Percentiles rank a stretch among this genome's conserved stretches.
Conservation (phyloP, 768 basidiomycete species). For the Trametes coccinea region DNA sequence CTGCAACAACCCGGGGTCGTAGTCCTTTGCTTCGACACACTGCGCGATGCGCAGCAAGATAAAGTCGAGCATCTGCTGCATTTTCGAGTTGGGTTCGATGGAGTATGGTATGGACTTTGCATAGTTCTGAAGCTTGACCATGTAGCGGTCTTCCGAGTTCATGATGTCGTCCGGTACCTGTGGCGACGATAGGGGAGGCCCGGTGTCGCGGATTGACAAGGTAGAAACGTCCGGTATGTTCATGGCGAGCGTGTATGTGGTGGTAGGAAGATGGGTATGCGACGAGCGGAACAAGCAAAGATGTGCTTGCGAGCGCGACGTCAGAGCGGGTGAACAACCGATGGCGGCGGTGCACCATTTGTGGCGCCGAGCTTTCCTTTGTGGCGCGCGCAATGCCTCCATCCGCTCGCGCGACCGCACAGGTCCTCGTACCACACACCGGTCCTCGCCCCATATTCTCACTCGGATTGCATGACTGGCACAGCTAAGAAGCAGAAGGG, state of each 20-base stretch:
- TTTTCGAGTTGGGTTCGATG: slow-evolving; percentile 72
- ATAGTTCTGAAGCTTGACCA: slow-evolving; percentile 63
- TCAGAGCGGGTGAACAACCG: slow-evolving; percentile 10
- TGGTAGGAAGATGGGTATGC: slow-evolving; percentile 22
- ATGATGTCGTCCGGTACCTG: slow-evolving; percentile 35
- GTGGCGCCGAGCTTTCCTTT: slow-evolving; percentile 9
- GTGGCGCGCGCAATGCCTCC: neutral
- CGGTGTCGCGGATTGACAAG: slow-evolving; percentile 44
- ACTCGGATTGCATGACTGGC: no score
- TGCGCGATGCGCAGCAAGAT: slow-evolving; percentile 69
- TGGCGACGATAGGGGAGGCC: slow-evolving; percentile 27
- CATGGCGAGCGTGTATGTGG: slow-evolving; percentile 35
- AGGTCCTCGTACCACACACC: neutral
- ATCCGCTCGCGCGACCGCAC: neutral
- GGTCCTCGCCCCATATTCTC: neutral
- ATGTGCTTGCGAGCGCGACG: slow-evolving; percentile 26
- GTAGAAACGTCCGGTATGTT: slow-evolving; percentile 50
- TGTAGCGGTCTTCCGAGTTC: slow-evolving; percentile 45
- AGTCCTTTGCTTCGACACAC: slow-evolving; percentile 78
- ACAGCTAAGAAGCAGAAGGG: neutral
- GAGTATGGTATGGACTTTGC: slow-evolving; percentile 72
- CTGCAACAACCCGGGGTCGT: slow-evolving; percentile 75
- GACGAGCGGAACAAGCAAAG: slow-evolving; percentile 26
- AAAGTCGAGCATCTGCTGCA: slow-evolving; percentile 75
- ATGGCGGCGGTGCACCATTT: slow-evolving; percentile 8